Evolutionary conservation across 805 yeast genomes (phyloP), one percentile per base, ranked within the genome.

Genomic region (Crinitomyces ghanaensis): DNA sequence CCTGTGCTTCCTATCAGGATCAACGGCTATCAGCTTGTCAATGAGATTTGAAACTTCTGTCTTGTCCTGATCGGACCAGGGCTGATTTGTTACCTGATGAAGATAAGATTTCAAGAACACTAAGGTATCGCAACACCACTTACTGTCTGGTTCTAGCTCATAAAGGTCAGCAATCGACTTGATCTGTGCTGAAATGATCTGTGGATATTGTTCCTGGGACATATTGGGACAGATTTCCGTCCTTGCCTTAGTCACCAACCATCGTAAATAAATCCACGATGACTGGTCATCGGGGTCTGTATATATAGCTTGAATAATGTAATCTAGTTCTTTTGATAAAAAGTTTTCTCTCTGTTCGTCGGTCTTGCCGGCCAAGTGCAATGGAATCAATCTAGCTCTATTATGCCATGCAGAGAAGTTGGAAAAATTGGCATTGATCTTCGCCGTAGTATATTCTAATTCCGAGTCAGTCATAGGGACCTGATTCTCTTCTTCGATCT

Each of bases 321-420:
- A 65, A 2, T 66, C 67, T 26, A 85, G 56, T 53, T 91, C 98
- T 13, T 62, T 56, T 0, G 40, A 37, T 4, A 83, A 51, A 32
- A 74, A 63, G 0, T 44, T 40, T 18, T 46, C 28, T 6, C 63
- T 56, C 8, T 49, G 43, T 5, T 44, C 43, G 3, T 31, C 22
- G 8, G 18, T 19, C 13, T 23, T 14, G 6, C 27, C 19, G 9
- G 23, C 27, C 21, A 40, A 22, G 14, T 40, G 17, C n/a, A 4
- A 19, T 2, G 76, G 74, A 8, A 88, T 66, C 38, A 86, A 57
- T 37, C 72, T 74, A 1, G 84, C 69, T 41, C 97, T 64, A 53
- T 83, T 82, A 54, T 88, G 96, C 93, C 95, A 85, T 4, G 98
- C 97, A 2, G 95, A 82, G 49, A 79, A 91, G 55, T 91, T 91